phyloP scores from a whole-genome alignment of 192 early-diverging fungal genomes.

The Podila verticillata region DNA sequence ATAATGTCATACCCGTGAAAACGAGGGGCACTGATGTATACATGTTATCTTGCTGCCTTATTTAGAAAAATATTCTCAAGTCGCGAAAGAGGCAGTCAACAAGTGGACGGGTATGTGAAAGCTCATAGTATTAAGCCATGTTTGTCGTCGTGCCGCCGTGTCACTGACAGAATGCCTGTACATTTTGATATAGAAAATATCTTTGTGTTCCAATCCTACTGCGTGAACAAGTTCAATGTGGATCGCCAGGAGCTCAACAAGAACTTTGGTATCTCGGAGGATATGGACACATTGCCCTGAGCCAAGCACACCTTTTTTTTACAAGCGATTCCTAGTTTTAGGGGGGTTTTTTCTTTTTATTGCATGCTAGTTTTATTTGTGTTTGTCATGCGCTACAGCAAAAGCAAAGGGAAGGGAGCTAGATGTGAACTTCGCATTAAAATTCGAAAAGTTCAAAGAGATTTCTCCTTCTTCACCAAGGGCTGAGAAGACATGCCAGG shows the following conservation, averaged over 20 bases:
- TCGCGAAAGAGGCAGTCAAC: slow-evolving; percentile 80
- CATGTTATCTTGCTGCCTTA: not conserved
- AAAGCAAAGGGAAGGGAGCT: too few species aligned
- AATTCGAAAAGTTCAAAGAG: too few species aligned
- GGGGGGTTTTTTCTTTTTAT: not conserved
- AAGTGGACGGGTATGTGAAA: slow-evolving; percentile 79
- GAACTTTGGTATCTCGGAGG: slow-evolving; percentile 74
- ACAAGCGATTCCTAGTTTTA: not conserved
- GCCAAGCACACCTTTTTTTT: not conserved
- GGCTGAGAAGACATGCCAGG: too few species aligned
- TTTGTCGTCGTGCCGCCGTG: not conserved
- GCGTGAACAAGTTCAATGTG: slow-evolving; percentile 74
- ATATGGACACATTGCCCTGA: slow-evolving; percentile 74
- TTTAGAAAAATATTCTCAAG: slow-evolving; percentile 63
- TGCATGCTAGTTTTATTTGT: not conserved
- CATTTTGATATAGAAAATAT: slow-evolving; percentile 73
- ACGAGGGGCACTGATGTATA: not conserved
- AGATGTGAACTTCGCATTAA: too few species aligned
- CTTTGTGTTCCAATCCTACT: slow-evolving; percentile 83
- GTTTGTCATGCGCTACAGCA: too few species aligned
- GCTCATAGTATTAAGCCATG: not conserved
- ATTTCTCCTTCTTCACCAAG: too few species aligned
- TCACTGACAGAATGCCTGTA: not conserved
- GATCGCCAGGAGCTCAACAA: slow-evolving; percentile 69
- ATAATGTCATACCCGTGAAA: not conserved